Base-by-base conservation (phyloP, 192 early-diverging fungal genomes). In the Diversispora eburnea region DNA sequence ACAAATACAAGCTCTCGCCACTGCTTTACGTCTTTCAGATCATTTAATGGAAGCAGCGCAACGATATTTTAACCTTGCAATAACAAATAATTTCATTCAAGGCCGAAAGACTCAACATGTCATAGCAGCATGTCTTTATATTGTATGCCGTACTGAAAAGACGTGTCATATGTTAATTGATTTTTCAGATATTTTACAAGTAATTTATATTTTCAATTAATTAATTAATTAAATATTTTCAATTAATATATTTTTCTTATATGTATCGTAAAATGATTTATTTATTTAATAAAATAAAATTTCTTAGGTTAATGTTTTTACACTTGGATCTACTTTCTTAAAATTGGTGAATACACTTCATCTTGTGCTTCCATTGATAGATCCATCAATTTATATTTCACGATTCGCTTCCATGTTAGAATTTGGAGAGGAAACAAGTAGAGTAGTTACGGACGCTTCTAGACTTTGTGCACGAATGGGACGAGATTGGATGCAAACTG, bases 121-220 rank as follows among this genome's bases (percentile, higher is more conserved):
- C 22, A 91, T 89, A 0, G 90, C 94, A 1, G 92, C 90, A 6
- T 99, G 95, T 77, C 87, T 97, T 5, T 99, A 99, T 70, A 92
- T 95, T 74, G 91, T 91, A 41, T 95, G 92, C 73, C 85, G 96
- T 42, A 84, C 76, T n/a, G 90, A 97, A 74, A 92, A 91, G 73
- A 91, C 86, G 6, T 85, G 90, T 9, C 89, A 92, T 73, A 95
- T 99, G 94, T 83, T 99, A 55, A 99, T 99, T 56, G 97, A 99
- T 73, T 98, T 99, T 72, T 87, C 94, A 1, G 97, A 98, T 73
- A 80, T 93, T 4, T 76, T 97, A 55, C 86, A 89, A 68, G 90
- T 90, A 81, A 60, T 13, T n/a, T 58, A 15, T 56, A 49, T 20
- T 46, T 67, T 17, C 6, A 8, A 42, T 33, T 19, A 60, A 19